Base-by-base conservation (phyloP, 208 protist genomes). In the Trichomonas vaginalis region DNA sequence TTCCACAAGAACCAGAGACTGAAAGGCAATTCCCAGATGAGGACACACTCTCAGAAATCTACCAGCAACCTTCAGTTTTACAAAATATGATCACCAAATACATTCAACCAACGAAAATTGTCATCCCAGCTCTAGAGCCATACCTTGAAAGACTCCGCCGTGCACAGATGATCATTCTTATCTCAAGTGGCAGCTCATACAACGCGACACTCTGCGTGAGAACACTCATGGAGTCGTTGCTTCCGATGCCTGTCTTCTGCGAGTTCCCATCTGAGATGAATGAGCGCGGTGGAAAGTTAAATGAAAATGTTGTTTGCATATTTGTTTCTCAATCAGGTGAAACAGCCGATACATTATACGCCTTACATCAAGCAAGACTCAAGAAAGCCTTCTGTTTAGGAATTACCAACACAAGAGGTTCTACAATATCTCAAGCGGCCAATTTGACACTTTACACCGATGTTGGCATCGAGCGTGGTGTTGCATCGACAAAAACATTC, bases 401-500 rank as follows among this genome's bases (percentile, higher is more conserved):
- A 10, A 88, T 88, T 32, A 48, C 82, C 0, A 47, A 48, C 8
- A 88, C 40, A n/a, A 37, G 39, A 4, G 82, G 82, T 0, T 88
- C 82, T n/a, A 47, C 35, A 48, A 32, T 88, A 10, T 47, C 39
- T 17, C 82, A 47, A 47, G 48, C 8, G 17, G 40, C 40, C 32
- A 47, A 47, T n/a, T 23, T 48, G 15, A 47, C 39, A 48, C 48
- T 45, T 9, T 47, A 47, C 82, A 47, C 82, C 27, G 39, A 88
- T 23, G 82, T 88, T 42, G 82, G 40, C 40, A 23, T 48, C 37
- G 39, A 88, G 40, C 9, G 40, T 23, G 39, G 39, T 47, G 82
- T 88, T 23, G 40, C 97, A 0, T 98, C 97, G 32, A 98, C 97
- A 21, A 98, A 98, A 62, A 97, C 97, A 15, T 98, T 97, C 56